Conservation (phyloP, 768 basidiomycete species). For the Coprinopsis cinerea region DNA sequence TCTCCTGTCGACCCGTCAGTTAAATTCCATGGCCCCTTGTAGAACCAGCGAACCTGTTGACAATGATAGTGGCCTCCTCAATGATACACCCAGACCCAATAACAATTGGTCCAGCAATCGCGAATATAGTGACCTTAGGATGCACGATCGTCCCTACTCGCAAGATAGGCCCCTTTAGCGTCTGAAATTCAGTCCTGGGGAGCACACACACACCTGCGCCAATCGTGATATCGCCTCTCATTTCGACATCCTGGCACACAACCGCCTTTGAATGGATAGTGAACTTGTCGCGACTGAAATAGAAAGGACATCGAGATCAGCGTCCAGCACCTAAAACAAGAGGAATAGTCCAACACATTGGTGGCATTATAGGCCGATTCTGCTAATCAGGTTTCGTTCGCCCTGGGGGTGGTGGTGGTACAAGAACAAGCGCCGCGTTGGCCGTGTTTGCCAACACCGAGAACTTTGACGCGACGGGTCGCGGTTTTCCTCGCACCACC, state of each 20-base stretch:
- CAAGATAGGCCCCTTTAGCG: not conserved
- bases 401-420: not conserved
- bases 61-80: constrained; percentile 86
- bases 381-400: not conserved
- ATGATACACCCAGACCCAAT: constrained; percentile 87
- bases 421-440: not conserved
- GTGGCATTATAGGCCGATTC: constrained; percentile 27
- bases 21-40: not conserved
- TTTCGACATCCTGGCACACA: constrained; percentile 89
- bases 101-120: constrained; percentile 84
- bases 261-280: constrained; percentile 88
- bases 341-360: constrained; percentile 28
- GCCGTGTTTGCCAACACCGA: not conserved
- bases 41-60: constrained; percentile 58
- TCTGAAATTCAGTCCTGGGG: not conserved
- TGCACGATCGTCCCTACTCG: constrained; percentile 76
- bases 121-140: constrained; percentile 91
- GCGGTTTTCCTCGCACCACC: not conserved
- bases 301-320: constrained; percentile 8
- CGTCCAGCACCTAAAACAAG: not conserved
- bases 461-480: not conserved
- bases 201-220: constrained; percentile 53
- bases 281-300: constrained; percentile 73
- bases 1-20: constrained; percentile 29
- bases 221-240: constrained; percentile 92